A percentile compares a stretch with the other conserved stretches of the same genome.
phyloP scores from a whole-genome alignment of 2,329 filamentous ascomycete species.

The Bimuria novae-zelandiae region DNA sequence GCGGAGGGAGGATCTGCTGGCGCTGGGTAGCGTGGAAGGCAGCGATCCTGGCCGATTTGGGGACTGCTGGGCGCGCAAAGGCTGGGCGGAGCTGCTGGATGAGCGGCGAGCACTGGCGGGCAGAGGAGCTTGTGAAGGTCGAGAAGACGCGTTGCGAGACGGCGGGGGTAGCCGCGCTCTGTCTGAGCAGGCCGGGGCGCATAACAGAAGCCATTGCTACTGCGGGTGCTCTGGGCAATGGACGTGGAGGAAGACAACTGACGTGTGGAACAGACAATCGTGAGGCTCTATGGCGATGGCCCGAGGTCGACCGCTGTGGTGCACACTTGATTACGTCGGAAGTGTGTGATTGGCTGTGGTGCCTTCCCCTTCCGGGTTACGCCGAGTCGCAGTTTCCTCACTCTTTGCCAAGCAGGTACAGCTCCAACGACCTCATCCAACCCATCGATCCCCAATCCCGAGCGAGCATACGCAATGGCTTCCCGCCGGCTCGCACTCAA shows the following conservation, averaged over 20 bases:
- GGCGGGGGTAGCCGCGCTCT: slow-evolving; percentile 47
- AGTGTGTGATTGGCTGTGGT: slow-evolving; percentile 13
- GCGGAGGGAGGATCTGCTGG: slow-evolving; percentile 77
- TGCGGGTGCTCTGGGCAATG: too few species aligned
- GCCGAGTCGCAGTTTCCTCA: slow-evolving; percentile 22
- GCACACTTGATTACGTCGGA: slow-evolving; percentile 2
- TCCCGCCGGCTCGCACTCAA: slow-evolving; percentile 96
- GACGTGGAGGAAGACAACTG: slow-evolving; percentile 12
- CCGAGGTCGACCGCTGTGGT: slow-evolving; percentile 14
- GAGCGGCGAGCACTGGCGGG: slow-evolving; percentile 38
- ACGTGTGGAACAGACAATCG: slow-evolving; percentile 4
- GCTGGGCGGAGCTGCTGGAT: slow-evolving; percentile 44
- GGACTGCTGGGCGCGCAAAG: slow-evolving; percentile 49
- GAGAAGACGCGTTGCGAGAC: slow-evolving; percentile 52
- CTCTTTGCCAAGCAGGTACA: slow-evolving; percentile 30
- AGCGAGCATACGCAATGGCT: slow-evolving; percentile 69
- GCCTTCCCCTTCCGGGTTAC: slow-evolving; percentile 8
- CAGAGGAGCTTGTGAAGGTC: slow-evolving; percentile 45
- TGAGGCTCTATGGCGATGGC: slow-evolving; percentile 9
- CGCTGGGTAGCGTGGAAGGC: slow-evolving; percentile 85
- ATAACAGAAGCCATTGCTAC: slow-evolving; percentile 59
- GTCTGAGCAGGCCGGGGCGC: slow-evolving; percentile 56
- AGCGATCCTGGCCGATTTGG: slow-evolving; percentile 60
- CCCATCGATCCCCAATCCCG: slow-evolving; percentile 31
- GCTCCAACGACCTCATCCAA: slow-evolving; percentile 31